These are phyloP conservation scores for Rhodotorula sp. DNA, from an alignment of 1,284 basidiomycete genomes.

Conservation along the genomic window DNA sequence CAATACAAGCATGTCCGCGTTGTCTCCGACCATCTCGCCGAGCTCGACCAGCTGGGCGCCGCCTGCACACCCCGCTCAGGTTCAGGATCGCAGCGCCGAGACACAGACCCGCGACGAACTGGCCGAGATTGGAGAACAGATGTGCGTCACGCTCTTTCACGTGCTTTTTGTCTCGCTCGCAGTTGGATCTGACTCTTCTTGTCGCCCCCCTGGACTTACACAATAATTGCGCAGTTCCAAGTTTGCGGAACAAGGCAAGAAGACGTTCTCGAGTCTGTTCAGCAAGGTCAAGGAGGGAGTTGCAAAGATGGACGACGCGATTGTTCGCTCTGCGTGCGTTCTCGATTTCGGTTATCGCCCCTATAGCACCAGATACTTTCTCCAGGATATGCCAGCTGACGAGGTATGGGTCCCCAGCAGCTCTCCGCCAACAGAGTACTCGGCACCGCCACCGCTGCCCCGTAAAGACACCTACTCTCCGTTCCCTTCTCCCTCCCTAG, in stretches of 20 bases:
- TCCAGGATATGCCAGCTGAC: neutral
- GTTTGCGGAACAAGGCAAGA: slow-evolving; percentile 37
- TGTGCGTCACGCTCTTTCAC: slow-evolving; percentile 16
- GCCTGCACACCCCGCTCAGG: neutral
- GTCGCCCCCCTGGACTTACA: neutral
- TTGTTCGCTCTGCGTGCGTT: slow-evolving; percentile 26
- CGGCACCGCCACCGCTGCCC: slow-evolving; percentile 4
- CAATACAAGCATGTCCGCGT: neutral
- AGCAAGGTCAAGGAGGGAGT: slow-evolving; percentile 31
- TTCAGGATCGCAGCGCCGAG: neutral
- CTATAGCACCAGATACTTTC: neutral
- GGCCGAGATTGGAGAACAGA: slow-evolving; percentile 33
- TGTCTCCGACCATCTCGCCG: neutral
- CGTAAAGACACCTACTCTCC: slow-evolving; percentile 9
- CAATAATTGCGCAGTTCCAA: slow-evolving; percentile 19
- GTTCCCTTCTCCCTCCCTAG: neutral
- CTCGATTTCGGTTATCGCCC: too few species aligned
- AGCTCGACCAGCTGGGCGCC: slow-evolving; percentile 23
- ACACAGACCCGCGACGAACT: slow-evolving; percentile 27
- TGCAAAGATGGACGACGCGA: slow-evolving; percentile 25
- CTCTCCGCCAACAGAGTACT: slow-evolving; percentile 2
- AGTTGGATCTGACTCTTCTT: too few species aligned
- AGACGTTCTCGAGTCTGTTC: slow-evolving; percentile 26
- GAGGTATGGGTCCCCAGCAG: neutral
- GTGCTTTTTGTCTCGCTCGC: too few species aligned